Conservation (phyloP, 345 rosid genomes). For the Triadica sebifera region DNA sequence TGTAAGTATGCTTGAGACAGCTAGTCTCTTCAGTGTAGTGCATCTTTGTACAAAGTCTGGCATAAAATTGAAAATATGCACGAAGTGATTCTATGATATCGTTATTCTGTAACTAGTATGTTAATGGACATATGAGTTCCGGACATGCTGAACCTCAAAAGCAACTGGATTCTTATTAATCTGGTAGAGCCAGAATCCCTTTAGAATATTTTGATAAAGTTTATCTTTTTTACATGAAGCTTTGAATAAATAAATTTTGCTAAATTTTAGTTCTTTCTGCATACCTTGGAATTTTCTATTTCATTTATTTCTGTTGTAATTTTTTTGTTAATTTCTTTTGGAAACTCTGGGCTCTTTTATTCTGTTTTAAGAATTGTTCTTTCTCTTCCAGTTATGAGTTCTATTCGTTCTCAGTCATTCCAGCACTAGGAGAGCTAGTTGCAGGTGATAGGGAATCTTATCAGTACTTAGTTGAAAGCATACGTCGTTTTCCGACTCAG, state of each 20-base stretch:
- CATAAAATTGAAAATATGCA: not conserved
- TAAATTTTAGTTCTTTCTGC: not conserved
- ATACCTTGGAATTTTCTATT: not conserved
- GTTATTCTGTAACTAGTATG: too few species aligned
- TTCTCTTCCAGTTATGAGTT: constrained; percentile 61
- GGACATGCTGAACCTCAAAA: not conserved
- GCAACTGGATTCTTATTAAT: not conserved
- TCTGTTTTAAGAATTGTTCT: not conserved
- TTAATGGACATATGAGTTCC: not conserved
- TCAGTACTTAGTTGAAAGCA: constrained; percentile 90
- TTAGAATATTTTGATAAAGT: not conserved
- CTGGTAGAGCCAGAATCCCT: not conserved
- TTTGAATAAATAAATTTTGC: not conserved
- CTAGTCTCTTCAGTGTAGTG: too few species aligned
- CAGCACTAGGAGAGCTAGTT: constrained; percentile 74
- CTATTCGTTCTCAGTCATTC: constrained; percentile 83
- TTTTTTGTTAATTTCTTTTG: not conserved
- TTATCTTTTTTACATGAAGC: constrained; percentile 1
- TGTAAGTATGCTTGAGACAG: constrained; percentile 50
- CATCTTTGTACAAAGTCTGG: not conserved
- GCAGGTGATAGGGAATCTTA: constrained; percentile 82
- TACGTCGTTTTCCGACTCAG: constrained; percentile 88
- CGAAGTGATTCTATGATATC: not conserved
- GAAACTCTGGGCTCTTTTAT: not conserved
- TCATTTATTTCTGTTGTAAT: not conserved